These are phyloP conservation scores for Geotrichum candidum DNA, from an alignment of 1,139 yeast genomes.

Conservation along the genomic window DNA sequence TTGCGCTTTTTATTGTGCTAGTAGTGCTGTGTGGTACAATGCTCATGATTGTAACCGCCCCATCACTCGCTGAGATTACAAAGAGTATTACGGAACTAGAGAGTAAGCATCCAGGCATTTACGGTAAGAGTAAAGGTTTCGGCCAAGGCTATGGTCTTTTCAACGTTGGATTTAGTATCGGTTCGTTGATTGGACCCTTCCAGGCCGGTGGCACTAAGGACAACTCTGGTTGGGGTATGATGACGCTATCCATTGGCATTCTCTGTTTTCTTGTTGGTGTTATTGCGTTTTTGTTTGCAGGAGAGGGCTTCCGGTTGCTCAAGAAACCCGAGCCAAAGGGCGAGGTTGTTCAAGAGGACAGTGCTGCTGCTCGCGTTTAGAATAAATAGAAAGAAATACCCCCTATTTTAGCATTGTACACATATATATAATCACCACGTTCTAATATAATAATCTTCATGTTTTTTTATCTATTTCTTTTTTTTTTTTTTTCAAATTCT, in stretches of 20 bases:
- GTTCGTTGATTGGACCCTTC: constrained; percentile 35
- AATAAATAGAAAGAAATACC: no score
- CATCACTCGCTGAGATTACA: constrained; percentile 33
- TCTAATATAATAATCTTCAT: no score
- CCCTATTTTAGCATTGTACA: no score
- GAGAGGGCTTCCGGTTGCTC: constrained; percentile 23
- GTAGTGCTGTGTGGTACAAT: constrained; percentile 29
- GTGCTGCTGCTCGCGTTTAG: no score
- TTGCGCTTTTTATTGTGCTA: constrained; percentile 31
- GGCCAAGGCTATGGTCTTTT: constrained; percentile 37
- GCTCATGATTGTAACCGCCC: constrained; percentile 27
- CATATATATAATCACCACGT: no score
- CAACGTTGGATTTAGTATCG: constrained; percentile 34
- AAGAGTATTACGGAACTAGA: constrained; percentile 28
- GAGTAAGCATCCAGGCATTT: constrained; percentile 28
- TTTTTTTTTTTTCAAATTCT: no score
- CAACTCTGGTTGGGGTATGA: constrained; percentile 29
- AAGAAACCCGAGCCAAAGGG: not conserved
- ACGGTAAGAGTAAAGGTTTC: constrained; percentile 33
- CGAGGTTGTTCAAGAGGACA: not conserved
- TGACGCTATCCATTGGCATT: constrained; percentile 28
- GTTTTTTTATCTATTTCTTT: no score
- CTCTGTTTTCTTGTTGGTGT: constrained; percentile 24
- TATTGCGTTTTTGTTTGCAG: constrained; percentile 29
- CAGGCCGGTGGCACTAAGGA: constrained; percentile 30